Evolutionary conservation across 2,329 filamentous ascomycete species (phyloP), one percentile per base, ranked within the genome.

Genomic region (Aspergillus sp.): DNA sequence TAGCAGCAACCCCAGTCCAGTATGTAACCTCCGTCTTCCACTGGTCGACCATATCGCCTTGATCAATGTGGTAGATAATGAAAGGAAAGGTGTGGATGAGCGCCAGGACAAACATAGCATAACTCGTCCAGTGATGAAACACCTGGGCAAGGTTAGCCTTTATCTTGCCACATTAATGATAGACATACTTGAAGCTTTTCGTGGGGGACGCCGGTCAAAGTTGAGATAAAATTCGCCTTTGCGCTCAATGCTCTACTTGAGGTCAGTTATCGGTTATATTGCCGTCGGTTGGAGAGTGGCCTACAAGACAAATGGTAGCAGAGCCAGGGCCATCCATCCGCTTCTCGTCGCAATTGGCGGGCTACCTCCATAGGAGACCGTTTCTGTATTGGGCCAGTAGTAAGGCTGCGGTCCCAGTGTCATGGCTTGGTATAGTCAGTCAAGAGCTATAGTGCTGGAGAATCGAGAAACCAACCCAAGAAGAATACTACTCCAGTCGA

Each of bases 51-150:
- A 87, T 82, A 47, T 83, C 79, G 4, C 81, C 80, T 43, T 77
- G 78, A 60, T 73, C 69, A 21, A 81, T 76, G 63, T 85, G 77
- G 63, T 79, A 83, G 1, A 87, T 74, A 58, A 87, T 81, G 65
- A 85, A 87, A 0, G 85, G 85, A 53, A 87, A 87, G 0, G 84
- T 87, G 66, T 88, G 85, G 5, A 87, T 65, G 4, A 87, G 72
- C 0, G 84, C 83, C 0, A 86, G 75, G 17, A 82, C 74, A 59
- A 86, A 85, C 76, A 86, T 84, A 32, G 82, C 83, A 70, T 83
- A 85, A 48, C 79, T 78, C 3, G 80, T 76, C 82, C 82, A 85
- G 52, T 79, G 78, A 65, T 86, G 84, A 67, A 82, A 84, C 17
- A 74, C 60, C 56, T 67, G 19, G 5, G n/a, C 7, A 30, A 5